Conservation (phyloP, 2,329 filamentous ascomycete genomes). For the Arachnomyces sp. region DNA sequence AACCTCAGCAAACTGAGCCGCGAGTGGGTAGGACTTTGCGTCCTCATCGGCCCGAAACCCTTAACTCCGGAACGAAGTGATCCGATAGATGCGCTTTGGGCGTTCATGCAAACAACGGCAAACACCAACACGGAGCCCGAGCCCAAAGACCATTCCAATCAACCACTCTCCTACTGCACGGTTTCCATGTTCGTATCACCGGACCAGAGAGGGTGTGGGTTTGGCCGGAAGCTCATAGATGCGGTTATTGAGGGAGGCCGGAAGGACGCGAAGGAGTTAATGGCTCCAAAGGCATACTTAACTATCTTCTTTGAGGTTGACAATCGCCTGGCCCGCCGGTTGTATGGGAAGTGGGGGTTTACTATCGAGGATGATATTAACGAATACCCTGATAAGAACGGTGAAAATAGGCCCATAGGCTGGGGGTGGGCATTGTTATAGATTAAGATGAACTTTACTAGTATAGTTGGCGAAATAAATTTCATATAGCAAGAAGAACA, state of each 20-base stretch:
- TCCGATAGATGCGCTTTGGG: too few relatives aligned
- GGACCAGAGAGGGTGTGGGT: conserved; percentile 14
- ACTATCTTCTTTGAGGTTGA: conserved; percentile 12
- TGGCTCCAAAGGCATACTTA: conserved; percentile 12
- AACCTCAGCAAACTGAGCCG: conserved; percentile 7
- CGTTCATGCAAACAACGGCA: too few relatives aligned
- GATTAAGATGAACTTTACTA: too few relatives aligned
- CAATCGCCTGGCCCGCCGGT: conserved; percentile 10
- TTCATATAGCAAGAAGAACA: too few relatives aligned
- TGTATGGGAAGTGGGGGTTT: conserved; percentile 20
- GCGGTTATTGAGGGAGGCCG: conserved; percentile 7
- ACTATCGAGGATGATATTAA: conserved; percentile 6
- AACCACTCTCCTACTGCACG: conserved; percentile 13
- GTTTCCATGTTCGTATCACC: conserved; percentile 22
- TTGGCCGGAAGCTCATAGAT: conserved; percentile 16
- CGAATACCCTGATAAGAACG: too few relatives aligned
- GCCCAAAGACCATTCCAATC: too few relatives aligned
- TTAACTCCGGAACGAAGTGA: conserved; percentile 5
- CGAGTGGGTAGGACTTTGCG: conserved; percentile 25
- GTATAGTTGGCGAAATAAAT: too few relatives aligned
- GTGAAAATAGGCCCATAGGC: too few relatives aligned
- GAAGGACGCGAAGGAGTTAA: conserved; percentile 7
- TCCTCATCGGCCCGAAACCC: conserved; percentile 18
- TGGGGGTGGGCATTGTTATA: too few relatives aligned
- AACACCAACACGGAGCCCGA: too few relatives aligned